phyloP scores from a whole-genome alignment of 192 early-diverging fungal genomes.

The Coemansia reversa region DNA sequence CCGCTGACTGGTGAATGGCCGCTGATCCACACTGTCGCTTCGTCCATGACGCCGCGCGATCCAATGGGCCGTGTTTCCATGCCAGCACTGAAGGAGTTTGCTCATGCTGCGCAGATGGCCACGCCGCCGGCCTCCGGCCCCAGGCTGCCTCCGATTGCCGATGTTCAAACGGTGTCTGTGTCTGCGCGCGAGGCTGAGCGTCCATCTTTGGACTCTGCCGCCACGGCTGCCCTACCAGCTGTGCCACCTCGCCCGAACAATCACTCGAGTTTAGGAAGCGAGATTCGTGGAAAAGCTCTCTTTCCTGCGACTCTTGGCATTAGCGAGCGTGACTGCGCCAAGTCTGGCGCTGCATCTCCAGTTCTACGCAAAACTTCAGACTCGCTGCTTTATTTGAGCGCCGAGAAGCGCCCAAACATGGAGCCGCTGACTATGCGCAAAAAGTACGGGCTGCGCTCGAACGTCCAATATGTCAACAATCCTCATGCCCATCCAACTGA shows the following conservation, averaged over 20 bases:
- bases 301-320: conserved; percentile 8
- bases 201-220: conserved; percentile 1
- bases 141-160: conserved; percentile 12
- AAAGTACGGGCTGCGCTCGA: conserved; percentile 51
- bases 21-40: neutral
- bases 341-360: conserved; percentile 26
- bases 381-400: conserved; percentile 46
- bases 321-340: conserved; percentile 1
- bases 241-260: conserved; percentile 33
- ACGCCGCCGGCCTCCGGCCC: conserved; percentile 33
- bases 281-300: conserved; percentile 5
- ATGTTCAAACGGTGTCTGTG: conserved; percentile 7
- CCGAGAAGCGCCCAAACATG: conserved; percentile 50
- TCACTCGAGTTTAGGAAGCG: conserved; percentile 32
- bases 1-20: conserved; percentile 26
- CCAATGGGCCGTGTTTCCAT: conserved; percentile 50
- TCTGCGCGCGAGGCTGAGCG: conserved; percentile 2
- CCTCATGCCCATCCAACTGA: conserved; percentile 16
- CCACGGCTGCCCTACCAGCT: conserved; percentile 8
- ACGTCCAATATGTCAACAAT: conserved; percentile 44
- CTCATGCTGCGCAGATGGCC: conserved; percentile 16
- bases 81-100: conserved; percentile 43
- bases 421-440: conserved; percentile 52
- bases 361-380: conserved; percentile 52
- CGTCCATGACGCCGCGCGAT: conserved; percentile 9